phyloP scores from a whole-genome alignment of 2,329 filamentous ascomycete genomes.

The Ophiostoma himal-ulmi region DNA sequence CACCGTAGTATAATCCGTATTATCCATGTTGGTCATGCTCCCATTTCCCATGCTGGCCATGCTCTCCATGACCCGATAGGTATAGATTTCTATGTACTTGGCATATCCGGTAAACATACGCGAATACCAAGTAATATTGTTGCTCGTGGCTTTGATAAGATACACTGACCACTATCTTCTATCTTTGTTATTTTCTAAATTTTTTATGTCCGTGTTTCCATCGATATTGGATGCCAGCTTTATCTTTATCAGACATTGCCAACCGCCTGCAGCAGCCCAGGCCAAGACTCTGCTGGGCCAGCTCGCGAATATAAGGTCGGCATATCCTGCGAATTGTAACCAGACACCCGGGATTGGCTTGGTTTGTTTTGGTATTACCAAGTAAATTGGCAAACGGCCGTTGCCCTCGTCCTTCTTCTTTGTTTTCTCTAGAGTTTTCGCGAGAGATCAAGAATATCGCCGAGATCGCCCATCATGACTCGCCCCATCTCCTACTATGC shows the following conservation, averaged over 20 bases:
- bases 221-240: background rate
- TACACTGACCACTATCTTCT: background rate
- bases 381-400: constrained; percentile 9
- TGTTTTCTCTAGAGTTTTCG: background rate
- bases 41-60: background rate
- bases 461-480: background rate
- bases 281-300: constrained; percentile 1
- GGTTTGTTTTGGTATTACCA: constrained; percentile 1
- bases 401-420: background rate
- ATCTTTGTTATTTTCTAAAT: background rate
- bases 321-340: background rate
- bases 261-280: background rate
- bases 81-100: background rate
- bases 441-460: background rate
- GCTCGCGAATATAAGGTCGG: constrained; percentile 9
- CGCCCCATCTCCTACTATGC: constrained; percentile 17
- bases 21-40: background rate
- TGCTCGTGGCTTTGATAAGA: background rate
- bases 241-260: constrained; percentile 5
- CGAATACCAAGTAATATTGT: background rate
- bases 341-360: constrained; percentile 8
- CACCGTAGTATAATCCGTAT: background rate
- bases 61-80: background rate
- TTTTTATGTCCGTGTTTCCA: background rate
- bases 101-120: background rate